Evolutionary conservation across 202 grass and related monocot genomes (phyloP), one percentile per base, ranked within the genome.

Genomic region (Carex arenaria): DNA sequence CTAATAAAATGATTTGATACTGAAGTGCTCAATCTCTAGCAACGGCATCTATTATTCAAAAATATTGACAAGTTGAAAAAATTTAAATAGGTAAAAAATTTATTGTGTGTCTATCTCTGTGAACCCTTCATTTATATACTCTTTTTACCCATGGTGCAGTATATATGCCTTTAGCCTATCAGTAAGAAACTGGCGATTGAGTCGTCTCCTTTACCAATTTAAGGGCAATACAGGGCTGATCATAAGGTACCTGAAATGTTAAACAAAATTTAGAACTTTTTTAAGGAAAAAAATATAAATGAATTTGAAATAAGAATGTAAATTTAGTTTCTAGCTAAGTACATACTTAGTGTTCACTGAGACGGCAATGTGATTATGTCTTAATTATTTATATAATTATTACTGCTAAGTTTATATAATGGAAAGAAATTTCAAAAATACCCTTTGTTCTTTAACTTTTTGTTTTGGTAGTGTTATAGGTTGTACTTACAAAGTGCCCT

Each of bases 401-500:
- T 43, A 80, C 55, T 43, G 22, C 11, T 61, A 38, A 42, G 10
- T 80, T n/a, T 62, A 61, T 61, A 43, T 17, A 38, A 26, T 17
- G 43, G 22, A 77, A 54, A 77, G 10, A 55, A 40, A 18, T 32
- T 34, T 1, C 14, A 71, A 13, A 64, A 23, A 7, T 75, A 61
- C 3, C 18, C 11, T n/a, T 77, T 62, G 10, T 23, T 11, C 15
- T 55, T 49, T 12, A n/a, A 85, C n/a, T 34, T 4, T 17, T n/a
- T 8, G 23, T n/a, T 15, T 38, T 9, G 2, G 38, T 61, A 43
- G 52, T n/a, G 7, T 52, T 80, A 36, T 42, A 69, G 38, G 36
- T 69, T 63, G 36, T 67, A 89, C 90, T 92, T 90, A 92, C 93
- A 80, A 94, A 94, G 53, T 94, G 92, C 7, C 92, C 92, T 36